Conservation (phyloP, 164 flowering plant species). For the Cinnamomum chago region DNA sequence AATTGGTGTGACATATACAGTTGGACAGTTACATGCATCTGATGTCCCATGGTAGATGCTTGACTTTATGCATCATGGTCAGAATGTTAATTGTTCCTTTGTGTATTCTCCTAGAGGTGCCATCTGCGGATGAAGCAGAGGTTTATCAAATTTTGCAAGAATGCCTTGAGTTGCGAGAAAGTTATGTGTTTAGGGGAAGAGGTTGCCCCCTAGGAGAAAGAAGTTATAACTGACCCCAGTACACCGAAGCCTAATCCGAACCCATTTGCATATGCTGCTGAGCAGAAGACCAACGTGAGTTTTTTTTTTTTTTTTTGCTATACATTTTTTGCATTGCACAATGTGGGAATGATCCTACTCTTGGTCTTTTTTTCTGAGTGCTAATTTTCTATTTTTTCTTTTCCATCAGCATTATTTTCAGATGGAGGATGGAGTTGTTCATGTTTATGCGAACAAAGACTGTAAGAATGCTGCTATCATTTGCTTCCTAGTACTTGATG, state of each 20-base stretch:
- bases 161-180: slow-evolving; percentile 83
- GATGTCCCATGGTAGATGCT: background rate
- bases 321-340: background rate
- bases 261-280: slow-evolving; percentile 68
- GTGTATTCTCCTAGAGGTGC: slow-evolving; percentile 54
- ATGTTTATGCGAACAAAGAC: slow-evolving; percentile 81
- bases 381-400: background rate
- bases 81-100: background rate
- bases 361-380: slow-evolving; percentile 1
- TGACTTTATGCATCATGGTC: background rate
- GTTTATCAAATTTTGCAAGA: slow-evolving; percentile 63
- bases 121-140: slow-evolving; percentile 86
- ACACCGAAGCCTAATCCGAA: slow-evolving; percentile 86
- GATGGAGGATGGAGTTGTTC: slow-evolving; percentile 95
- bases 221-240: slow-evolving; percentile 85
- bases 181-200: slow-evolving; percentile 75
- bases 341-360: background rate
- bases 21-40: background rate
- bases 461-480: slow-evolving; percentile 39
- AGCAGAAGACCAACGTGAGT: slow-evolving; percentile 82
- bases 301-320: background rate
- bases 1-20: background rate
- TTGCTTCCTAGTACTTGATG: background rate
- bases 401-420: slow-evolving; percentile 75
- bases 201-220: slow-evolving; percentile 92